These are phyloP conservation scores for Mortierella sp. DNA, from an alignment of 371 early-diverging fungal genomes.

Conservation along the genomic window DNA sequence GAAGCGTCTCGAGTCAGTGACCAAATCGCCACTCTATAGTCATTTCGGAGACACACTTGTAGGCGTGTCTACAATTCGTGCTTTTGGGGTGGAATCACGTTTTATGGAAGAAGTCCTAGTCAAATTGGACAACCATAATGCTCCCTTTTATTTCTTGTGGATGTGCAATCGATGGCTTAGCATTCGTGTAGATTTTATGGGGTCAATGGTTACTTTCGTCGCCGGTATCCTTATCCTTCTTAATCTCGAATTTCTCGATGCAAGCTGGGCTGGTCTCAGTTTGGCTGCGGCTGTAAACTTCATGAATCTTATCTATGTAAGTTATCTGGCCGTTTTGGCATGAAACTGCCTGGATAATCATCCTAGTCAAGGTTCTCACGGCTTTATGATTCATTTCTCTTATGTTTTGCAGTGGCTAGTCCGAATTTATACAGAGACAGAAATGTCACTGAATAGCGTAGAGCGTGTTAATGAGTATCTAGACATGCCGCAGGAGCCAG, in stretches of 20 bases:
- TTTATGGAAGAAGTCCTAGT: conserved; percentile 69
- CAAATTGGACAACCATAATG: conserved; percentile 70
- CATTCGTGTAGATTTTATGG: conserved; percentile 75
- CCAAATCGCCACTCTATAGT: conserved; percentile 82
- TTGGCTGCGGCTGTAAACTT: conserved; percentile 82
- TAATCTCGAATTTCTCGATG: conserved; percentile 62
- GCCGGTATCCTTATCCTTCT: conserved; percentile 62
- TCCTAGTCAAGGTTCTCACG: neutral
- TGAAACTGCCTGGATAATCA: neutral
- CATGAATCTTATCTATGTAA: conserved; percentile 65
- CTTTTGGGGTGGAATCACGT: conserved; percentile 74
- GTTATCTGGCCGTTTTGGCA: conserved; percentile 6
- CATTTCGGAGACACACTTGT: conserved; percentile 81
- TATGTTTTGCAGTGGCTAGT: conserved; percentile 52
- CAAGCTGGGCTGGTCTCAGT: conserved; percentile 83
- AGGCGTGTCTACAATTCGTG: conserved; percentile 83
- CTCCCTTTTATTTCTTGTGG: conserved; percentile 82
- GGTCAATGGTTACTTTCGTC: conserved; percentile 74
- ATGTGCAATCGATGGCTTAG: conserved; percentile 88
- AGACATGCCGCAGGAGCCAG: conserved; percentile 69
- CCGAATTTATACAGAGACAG: conserved; percentile 63
- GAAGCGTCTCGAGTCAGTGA: conserved; percentile 83
- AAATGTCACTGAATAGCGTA: conserved; percentile 79
- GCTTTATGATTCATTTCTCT: conserved; percentile 13
- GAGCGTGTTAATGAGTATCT: conserved; percentile 77